phyloP scores from a whole-genome alignment of 768 basidiomycete genomes.

The Termitomyces sp. region DNA sequence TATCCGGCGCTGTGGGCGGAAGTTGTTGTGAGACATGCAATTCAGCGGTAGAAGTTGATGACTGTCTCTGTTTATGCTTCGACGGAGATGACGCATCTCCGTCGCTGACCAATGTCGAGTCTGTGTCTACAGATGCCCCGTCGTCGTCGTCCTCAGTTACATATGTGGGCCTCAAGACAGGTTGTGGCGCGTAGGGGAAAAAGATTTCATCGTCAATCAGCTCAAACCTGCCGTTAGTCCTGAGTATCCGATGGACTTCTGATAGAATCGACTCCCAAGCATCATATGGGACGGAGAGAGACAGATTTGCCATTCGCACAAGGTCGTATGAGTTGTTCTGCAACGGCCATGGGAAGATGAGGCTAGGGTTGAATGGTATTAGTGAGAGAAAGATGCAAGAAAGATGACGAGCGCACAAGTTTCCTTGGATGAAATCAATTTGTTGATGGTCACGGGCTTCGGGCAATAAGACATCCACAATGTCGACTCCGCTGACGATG shows the following conservation, averaged over 20 bases:
- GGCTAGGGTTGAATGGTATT: conserved; percentile 25
- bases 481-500: conserved; percentile 60
- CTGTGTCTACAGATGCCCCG: conserved; percentile 19
- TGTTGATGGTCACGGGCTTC: conserved; percentile 33
- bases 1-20: not conserved
- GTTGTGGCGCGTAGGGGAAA: conserved; percentile 48
- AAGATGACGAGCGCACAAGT: conserved; percentile 51
- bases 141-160: conserved; percentile 22
- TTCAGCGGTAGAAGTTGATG: not conserved
- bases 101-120: conserved; percentile 17
- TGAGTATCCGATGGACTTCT: conserved; percentile 61
- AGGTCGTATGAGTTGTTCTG: conserved; percentile 59
- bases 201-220: conserved; percentile 67
- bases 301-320: conserved; percentile 68
- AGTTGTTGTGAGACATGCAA: not conserved
- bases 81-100: conserved; percentile 7
- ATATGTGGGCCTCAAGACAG: conserved; percentile 1
- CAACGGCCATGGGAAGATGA: conserved; percentile 57
- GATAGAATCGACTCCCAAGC: conserved; percentile 54
- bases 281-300: conserved; percentile 53
- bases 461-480: conserved; percentile 43
- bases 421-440: conserved; percentile 51
- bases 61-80: conserved; percentile 10
- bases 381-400: not conserved
- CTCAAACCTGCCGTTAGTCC: conserved; percentile 59